A percentile compares a stretch with the other conserved stretches of the same genome.
Evolutionary conservation across 208 protist genomes (phyloP).

Genomic region (Leishmania braziliensis): DNA sequence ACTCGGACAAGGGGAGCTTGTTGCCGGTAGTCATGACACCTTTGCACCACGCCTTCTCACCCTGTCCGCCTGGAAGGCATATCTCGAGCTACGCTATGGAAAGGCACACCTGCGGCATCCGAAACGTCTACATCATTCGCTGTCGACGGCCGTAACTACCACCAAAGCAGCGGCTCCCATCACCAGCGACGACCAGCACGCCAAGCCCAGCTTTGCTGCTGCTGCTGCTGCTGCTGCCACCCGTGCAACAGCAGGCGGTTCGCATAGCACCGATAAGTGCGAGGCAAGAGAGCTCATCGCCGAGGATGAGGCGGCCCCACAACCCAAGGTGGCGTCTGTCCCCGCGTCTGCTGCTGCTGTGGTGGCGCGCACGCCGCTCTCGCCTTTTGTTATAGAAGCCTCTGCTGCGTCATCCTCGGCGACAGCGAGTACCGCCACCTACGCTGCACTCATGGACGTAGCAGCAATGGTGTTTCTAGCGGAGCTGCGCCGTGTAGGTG

Average conservation of each 20-base stretch:
- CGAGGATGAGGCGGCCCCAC: background rate
- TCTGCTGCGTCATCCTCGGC: background rate
- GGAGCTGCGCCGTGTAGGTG: constrained; percentile 21
- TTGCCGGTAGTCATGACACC: background rate
- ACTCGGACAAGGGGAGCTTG: background rate
- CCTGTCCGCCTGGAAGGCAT: constrained; percentile 10
- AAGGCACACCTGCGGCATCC: background rate
- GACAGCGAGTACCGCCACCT: background rate
- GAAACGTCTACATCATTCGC: background rate
- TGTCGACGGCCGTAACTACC: background rate
- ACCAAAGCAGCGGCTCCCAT: background rate
- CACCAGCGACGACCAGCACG: background rate
- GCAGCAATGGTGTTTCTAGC: constrained; percentile 11
- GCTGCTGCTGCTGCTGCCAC: background rate
- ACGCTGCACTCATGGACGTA: constrained; percentile 23
- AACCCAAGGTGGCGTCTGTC: background rate
- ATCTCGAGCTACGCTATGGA: constrained; percentile 26
- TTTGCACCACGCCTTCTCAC: constrained; percentile 5
- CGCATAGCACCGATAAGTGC: background rate
- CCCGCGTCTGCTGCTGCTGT: background rate
- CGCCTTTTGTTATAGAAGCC: background rate
- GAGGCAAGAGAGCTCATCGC: background rate
- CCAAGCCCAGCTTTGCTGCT: background rate
- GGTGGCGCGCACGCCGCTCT: background rate
- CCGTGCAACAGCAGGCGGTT: background rate